Evolutionary conservation across 371 early-diverging fungal species (phyloP).

Genomic region (Conidiobolus incongruus): DNA sequence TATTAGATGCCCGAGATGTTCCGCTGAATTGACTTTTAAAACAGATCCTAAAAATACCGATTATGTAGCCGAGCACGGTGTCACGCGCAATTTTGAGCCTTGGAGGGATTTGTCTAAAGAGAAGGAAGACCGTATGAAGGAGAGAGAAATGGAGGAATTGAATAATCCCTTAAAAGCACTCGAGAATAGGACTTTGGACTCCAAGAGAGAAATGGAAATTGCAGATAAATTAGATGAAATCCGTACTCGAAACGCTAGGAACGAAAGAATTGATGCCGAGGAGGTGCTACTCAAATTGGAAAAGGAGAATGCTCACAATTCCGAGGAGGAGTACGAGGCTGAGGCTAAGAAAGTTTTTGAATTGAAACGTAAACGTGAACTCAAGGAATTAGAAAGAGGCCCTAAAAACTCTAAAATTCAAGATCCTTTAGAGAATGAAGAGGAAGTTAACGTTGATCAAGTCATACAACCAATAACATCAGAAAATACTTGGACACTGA

Average conservation of each 20-base stretch:
- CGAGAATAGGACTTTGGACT: constrained; percentile 79
- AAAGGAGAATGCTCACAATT: no score
- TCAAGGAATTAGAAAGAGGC: no score
- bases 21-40: constrained; percentile 89
- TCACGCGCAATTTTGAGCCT: constrained; percentile 85
- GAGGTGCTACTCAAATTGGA: no score
- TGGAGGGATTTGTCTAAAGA: constrained; percentile 52
- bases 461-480: no score
- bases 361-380: constrained; percentile 1
- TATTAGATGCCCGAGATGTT: constrained; percentile 88
- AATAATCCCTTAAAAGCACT: constrained; percentile 83
- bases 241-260: constrained; percentile 59
- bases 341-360: constrained; percentile 2
- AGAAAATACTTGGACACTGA: no score
- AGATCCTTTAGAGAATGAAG: no score
- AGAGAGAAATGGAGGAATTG: constrained; percentile 49
- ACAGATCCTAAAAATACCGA: constrained; percentile 94
- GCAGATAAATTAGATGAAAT: constrained; percentile 90
- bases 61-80: constrained; percentile 88
- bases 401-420: no score
- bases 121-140: constrained; percentile 22
- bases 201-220: constrained; percentile 90
- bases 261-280: constrained; percentile 49
- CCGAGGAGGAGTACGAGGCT: constrained; percentile 22
- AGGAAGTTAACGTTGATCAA: no score